Percentiles rank a stretch among this genome's conserved stretches.
Conservation (phyloP, 306 rosid species). For the Dryas drummondii region DNA sequence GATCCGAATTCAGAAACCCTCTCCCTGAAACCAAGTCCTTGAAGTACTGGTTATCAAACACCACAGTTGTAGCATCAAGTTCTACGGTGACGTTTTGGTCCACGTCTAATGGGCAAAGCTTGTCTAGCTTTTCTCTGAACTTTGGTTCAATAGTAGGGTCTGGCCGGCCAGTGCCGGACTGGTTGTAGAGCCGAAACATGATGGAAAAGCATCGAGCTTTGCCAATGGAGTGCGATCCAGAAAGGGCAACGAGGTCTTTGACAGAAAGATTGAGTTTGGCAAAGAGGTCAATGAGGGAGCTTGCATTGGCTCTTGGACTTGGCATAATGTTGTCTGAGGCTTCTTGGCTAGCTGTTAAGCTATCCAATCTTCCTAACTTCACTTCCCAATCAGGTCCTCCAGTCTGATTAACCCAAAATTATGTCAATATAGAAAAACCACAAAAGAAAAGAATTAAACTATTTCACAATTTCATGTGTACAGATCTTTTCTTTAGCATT, state of each 20-base stretch:
- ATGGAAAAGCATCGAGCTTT: conserved; percentile 83
- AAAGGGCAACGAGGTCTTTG: conserved; percentile 78
- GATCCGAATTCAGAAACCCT: conserved; percentile 87
- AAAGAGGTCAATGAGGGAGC: conserved; percentile 61
- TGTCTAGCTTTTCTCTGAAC: conserved; percentile 48
- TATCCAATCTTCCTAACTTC: conserved; percentile 77
- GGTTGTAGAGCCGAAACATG: conserved; percentile 91
- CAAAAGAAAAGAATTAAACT: neutral
- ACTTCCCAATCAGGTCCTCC: conserved; percentile 95
- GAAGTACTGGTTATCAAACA: conserved; percentile 85
- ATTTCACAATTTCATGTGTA: conserved; percentile 9
- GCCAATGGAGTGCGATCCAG: conserved; percentile 90
- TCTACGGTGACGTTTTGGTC: conserved; percentile 73
- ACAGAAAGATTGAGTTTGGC: conserved; percentile 43
- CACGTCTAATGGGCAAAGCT: conserved; percentile 57
- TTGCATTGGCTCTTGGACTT: conserved; percentile 86
- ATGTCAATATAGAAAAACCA: neutral
- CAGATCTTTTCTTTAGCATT: neutral
- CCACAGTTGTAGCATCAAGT: conserved; percentile 70
- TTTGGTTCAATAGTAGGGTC: conserved; percentile 67
- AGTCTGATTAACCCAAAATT: conserved; percentile 40
- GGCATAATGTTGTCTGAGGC: conserved; percentile 77
- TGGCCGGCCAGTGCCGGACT: conserved; percentile 66
- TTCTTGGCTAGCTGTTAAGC: conserved; percentile 67
- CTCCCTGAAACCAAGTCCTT: conserved; percentile 76